A percentile compares a stretch with the other conserved stretches of the same genome.
Conservation (phyloP, 1,139 yeast species). For the Candida glucosophila region DNA sequence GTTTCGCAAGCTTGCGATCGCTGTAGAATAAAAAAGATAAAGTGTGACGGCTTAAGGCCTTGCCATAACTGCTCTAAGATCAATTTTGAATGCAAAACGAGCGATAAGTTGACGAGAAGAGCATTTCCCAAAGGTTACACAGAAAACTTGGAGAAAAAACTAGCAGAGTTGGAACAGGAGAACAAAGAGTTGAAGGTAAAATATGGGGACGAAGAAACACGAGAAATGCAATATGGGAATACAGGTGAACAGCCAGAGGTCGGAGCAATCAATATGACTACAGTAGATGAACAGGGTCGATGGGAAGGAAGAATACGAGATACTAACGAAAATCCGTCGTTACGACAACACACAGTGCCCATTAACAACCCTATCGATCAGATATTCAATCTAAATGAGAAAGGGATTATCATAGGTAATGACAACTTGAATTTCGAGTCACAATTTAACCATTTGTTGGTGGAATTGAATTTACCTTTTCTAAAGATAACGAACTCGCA, state of each 20-base stretch:
- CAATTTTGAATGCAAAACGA: conserved; percentile 59
- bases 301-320: conserved; percentile 1
- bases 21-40: conserved; percentile 67
- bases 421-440: conserved; percentile 42
- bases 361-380: conserved; percentile 39
- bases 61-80: conserved; percentile 60
- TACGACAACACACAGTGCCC: conserved; percentile 14
- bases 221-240: conserved; percentile 1
- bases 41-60: conserved; percentile 67
- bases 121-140: conserved; percentile 75
- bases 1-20: conserved; percentile 78
- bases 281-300: conserved; percentile 1
- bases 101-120: conserved; percentile 64
- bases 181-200: conserved; percentile 27
- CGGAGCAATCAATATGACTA: conserved; percentile 1
- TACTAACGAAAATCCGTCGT: conserved; percentile 4
- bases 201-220: conserved; percentile 4
- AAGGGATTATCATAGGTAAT: conserved; percentile 41
- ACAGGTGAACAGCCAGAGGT: conserved; percentile 1
- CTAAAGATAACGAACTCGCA: conserved; percentile 40
- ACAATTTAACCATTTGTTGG: conserved; percentile 38
- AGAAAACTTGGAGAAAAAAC: conserved; percentile 56
- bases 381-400: conserved; percentile 36
- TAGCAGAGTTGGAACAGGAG: conserved; percentile 55
- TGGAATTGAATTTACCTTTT: conserved; percentile 38